Percentiles rank a stretch among this genome's conserved stretches.
phyloP scores from a whole-genome alignment of 495 filamentous ascomycete genomes.

The Evansstolkia leycettana region DNA sequence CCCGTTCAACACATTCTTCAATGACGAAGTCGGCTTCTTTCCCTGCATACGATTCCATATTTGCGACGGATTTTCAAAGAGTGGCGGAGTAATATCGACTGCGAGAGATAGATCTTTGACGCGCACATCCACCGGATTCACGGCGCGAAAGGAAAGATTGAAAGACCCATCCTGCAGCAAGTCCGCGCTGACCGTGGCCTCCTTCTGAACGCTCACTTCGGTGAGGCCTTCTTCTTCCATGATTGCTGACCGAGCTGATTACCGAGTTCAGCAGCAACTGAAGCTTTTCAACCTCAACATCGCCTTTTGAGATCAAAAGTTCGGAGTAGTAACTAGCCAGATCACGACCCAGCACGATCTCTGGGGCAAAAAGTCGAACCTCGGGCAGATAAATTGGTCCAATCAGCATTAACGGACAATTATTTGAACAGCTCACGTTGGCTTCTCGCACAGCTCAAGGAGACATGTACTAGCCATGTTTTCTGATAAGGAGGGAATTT shows the following conservation, averaged over 20 bases:
- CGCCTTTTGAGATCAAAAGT: too few relatives aligned
- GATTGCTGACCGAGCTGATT: too few relatives aligned
- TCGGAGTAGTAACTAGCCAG: too few relatives aligned
- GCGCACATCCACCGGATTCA: constrained; percentile 45
- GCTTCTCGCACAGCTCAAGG: too few relatives aligned
- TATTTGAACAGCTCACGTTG: too few relatives aligned
- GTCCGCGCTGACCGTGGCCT: not conserved
- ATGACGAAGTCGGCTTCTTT: constrained; percentile 6
- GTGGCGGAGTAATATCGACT: constrained; percentile 37
- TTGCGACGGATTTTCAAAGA: constrained; percentile 17
- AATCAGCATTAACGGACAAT: too few relatives aligned
- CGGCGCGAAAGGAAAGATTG: constrained; percentile 44
- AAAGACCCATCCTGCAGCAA: constrained; percentile 7
- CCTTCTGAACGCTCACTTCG: constrained; percentile 7
- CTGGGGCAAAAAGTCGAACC: too few relatives aligned
- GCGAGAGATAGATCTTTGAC: constrained; percentile 42
- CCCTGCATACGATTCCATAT: constrained; percentile 13
- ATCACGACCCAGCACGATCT: too few relatives aligned
- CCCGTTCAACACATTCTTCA: constrained; percentile 35
- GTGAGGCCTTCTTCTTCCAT: not conserved
- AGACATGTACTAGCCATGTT: too few relatives aligned
- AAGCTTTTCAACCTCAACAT: not conserved
- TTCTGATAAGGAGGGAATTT: too few relatives aligned
- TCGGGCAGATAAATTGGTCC: too few relatives aligned
- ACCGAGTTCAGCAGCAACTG: too few relatives aligned